Base-by-base conservation (phyloP, 257 asterid species). In the Anisodus tanguticus region DNA sequence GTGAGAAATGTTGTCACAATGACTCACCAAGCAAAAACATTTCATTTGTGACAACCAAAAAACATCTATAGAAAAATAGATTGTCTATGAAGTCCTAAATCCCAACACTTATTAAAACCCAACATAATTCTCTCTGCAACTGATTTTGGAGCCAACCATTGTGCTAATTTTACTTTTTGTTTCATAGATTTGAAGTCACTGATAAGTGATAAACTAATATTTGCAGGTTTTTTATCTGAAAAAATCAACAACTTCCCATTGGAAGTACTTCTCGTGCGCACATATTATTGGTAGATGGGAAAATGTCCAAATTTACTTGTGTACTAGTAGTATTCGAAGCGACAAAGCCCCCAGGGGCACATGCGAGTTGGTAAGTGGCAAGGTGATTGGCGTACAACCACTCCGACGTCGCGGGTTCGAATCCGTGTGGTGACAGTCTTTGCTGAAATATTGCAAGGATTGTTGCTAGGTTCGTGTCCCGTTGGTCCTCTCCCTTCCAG, bases 31-130 rank as follows among this genome's bases (percentile, higher is more conserved):
- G 62, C 62, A 74, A 49, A 74, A 76, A 12, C 43, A 69, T 80
- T 54, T 85, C 60, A 81, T 85, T 19, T 54, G 81, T 12, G 67
- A 76, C 80, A 68, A 66, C 74, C 55, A 43, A 63, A 47, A 79
- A 55, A 15, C 22, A 41, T 79, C 54, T 57, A 57, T 57, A 57
- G 62, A 16, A 57, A 22, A 49, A 49, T 49, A 51, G 43, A 74
- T 83, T 47, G 59, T 17, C 69, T 72, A 58, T 47, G 68, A 53
- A 47, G 77, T 77, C 72, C 58, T 78, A 66, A 55, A 79, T 83
- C 47, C 70, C 83, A 83, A 71, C 84, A 86, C 82, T 59, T 69
- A 26, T 17, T 39, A 49, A 55, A 58, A 11, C 51, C 63, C 67
- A 62, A 68, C 60, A 57, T 77, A 54, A 58, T 66, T 49, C 59